Evolutionary conservation across 208 protist species (phyloP).

Genomic region (Leishmania amazonensis): DNA sequence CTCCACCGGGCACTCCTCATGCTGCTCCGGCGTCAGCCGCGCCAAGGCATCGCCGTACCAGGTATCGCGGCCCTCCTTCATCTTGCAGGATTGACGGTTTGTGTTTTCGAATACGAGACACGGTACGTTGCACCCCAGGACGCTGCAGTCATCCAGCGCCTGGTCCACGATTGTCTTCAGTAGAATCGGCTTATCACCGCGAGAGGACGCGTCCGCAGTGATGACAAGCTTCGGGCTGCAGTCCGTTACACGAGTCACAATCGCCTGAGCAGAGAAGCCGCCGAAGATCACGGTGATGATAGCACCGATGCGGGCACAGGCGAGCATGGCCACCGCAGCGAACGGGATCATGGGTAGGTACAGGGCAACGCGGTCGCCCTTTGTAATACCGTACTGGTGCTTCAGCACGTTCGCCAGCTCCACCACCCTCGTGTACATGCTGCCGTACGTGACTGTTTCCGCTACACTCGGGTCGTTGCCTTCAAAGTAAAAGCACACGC

Average conservation of each 20-base stretch:
- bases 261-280: conserved; percentile 74
- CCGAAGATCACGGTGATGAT: conserved; percentile 86
- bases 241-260: conserved; percentile 70
- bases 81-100: conserved; percentile 49
- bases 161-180: conserved; percentile 90
- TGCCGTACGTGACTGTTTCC: conserved; percentile 78
- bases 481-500: conserved; percentile 89
- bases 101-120: conserved; percentile 67
- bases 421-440: conserved; percentile 84
- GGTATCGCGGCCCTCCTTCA: conserved; percentile 64
- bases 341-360: conserved; percentile 98
- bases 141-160: conserved; percentile 56
- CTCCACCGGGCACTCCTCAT: conserved; percentile 71
- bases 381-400: conserved; percentile 80
- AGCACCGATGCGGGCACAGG: conserved; percentile 97
- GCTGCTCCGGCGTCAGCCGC: conserved; percentile 33
- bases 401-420: conserved; percentile 92
- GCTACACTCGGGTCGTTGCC: conserved; percentile 73
- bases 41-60: conserved; percentile 69
- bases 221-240: conserved; percentile 67
- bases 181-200: conserved; percentile 88
- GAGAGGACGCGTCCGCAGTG: conserved; percentile 77
- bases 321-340: conserved; percentile 93
- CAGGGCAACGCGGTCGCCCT: conserved; percentile 94
- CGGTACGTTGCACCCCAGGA: conserved; percentile 20